phyloP scores from a whole-genome alignment of 177 flowering plant species.

The Telopea speciosissima region DNA sequence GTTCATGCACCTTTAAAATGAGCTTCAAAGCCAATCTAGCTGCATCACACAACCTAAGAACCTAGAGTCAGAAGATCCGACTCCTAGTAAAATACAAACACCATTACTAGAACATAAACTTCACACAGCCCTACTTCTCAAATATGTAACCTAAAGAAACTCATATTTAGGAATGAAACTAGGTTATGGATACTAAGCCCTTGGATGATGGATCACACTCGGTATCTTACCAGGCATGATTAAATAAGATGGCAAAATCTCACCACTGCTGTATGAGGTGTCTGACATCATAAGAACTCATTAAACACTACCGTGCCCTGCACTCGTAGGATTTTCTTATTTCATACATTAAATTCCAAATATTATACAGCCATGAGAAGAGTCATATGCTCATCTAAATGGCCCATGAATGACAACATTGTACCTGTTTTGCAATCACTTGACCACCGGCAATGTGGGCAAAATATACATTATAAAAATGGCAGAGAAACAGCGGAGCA shows the following conservation, averaged over 20 bases:
- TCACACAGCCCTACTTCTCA: neutral
- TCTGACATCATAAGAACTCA: neutral
- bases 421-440: slow-evolving; percentile 74
- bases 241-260: neutral
- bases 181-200: neutral
- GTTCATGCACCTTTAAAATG: neutral
- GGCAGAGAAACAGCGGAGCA: slow-evolving; percentile 69
- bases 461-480: slow-evolving; percentile 87
- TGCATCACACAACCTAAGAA: neutral
- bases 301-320: neutral
- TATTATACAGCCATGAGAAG: neutral
- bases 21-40: neutral
- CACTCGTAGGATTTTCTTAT: neutral
- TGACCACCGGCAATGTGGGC: slow-evolving; percentile 93
- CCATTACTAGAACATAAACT: neutral
- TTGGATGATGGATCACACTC: too few relatives aligned
- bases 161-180: neutral
- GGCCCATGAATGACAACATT: neutral
- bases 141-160: neutral
- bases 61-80: neutral
- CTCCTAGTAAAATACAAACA: neutral
- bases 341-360: neutral
- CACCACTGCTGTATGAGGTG: neutral
- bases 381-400: too few relatives aligned
- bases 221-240: neutral